These are phyloP conservation scores for Saccharomycopsis amapae DNA, from an alignment of 805 yeast species.

Conservation along the genomic window DNA sequence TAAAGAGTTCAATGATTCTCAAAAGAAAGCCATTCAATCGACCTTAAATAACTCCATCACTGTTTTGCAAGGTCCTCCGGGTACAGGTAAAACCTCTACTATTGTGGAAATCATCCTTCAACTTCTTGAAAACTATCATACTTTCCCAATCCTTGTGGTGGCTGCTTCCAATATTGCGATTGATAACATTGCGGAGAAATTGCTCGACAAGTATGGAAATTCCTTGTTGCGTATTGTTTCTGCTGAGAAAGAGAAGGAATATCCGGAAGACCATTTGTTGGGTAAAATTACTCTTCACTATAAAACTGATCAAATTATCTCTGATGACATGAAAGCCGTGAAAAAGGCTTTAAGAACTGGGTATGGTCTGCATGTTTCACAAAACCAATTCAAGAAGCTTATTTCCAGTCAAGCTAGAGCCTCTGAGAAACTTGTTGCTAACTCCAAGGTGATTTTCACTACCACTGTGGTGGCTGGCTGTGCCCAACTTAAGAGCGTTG, in stretches of 20 bases:
- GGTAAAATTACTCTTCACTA: conserved; percentile 58
- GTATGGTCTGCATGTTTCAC: conserved; percentile 36
- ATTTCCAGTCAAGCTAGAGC: conserved; percentile 38
- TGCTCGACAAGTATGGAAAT: conserved; percentile 43
- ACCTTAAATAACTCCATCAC: conserved; percentile 45
- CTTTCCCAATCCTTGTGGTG: conserved; percentile 61
- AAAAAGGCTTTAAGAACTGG: conserved; percentile 38
- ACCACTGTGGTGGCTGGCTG: conserved; percentile 73
- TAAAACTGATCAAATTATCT: conserved; percentile 44
- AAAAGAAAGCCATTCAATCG: conserved; percentile 47
- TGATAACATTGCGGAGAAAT: conserved; percentile 68
- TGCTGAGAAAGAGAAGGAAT: conserved; percentile 53
- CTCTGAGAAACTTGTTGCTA: conserved; percentile 46
- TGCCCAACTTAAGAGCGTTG: conserved; percentile 47
- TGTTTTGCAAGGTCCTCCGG: conserved; percentile 73
- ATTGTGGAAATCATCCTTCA: conserved; percentile 56
- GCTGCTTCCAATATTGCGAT: conserved; percentile 74
- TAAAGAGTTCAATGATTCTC: conserved; percentile 48
- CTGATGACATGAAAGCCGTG: conserved; percentile 37
- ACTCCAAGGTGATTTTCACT: conserved; percentile 63
- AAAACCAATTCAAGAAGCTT: conserved; percentile 44
- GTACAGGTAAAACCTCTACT: conserved; percentile 74
- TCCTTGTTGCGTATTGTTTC: conserved; percentile 52
- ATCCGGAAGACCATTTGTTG: conserved; percentile 48
- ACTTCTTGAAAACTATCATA: conserved; percentile 44